phyloP scores from a whole-genome alignment of 495 filamentous ascomycete species.

The Aspergillus funiculosus region DNA sequence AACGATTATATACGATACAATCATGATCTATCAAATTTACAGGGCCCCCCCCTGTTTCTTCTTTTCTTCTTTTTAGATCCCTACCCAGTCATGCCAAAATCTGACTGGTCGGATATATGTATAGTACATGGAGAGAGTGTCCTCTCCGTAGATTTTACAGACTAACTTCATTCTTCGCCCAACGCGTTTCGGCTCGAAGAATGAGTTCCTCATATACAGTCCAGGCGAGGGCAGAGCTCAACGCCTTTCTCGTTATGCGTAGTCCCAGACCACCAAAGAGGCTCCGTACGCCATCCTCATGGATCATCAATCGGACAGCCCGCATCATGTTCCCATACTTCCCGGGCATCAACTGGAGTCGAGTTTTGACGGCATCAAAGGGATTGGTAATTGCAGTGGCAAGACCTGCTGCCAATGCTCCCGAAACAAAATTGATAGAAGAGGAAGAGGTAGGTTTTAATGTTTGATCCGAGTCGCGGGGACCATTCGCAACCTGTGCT shows the following conservation, averaged over 20 bases:
- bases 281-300: conserved; percentile 71
- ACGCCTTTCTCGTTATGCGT: conserved; percentile 83
- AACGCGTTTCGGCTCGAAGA: conserved; percentile 61
- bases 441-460: conserved; percentile 44
- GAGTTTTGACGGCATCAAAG: conserved; percentile 93
- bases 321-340: conserved; percentile 81
- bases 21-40: conserved; percentile 8
- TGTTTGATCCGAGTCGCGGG: conserved; percentile 3
- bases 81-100: no score
- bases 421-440: conserved; percentile 78
- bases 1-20: conserved; percentile 18
- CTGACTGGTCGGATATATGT: background rate
- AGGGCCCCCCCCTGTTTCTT: background rate
- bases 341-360: conserved; percentile 82
- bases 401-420: conserved; percentile 68
- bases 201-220: conserved; percentile 94
- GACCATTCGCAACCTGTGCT: conserved; percentile 35
- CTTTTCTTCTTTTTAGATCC: no score
- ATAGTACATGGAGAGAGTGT: background rate
- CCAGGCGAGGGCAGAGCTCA: conserved; percentile 91
- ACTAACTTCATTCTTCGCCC: conserved; percentile 31
- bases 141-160: conserved; percentile 9
- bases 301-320: conserved; percentile 67
- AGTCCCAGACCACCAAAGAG: conserved; percentile 84
- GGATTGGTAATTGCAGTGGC: conserved; percentile 90